These are phyloP conservation scores for Stagonosporopsis tanaceti DNA, from an alignment of 2,329 filamentous ascomycete genomes.

Conservation along the genomic window DNA sequence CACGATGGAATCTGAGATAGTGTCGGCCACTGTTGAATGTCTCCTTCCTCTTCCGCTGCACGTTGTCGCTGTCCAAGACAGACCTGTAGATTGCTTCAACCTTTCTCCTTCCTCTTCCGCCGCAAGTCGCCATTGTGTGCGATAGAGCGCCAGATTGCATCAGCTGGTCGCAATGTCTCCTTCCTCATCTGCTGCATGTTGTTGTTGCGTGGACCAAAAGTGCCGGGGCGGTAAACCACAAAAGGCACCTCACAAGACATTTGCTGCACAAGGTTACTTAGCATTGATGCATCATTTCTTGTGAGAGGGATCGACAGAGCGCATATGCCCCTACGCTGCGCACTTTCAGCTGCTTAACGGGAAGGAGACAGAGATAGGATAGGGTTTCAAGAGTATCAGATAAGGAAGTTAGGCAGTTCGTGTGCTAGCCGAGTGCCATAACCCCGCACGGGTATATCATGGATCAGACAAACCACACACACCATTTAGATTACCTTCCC, in stretches of 20 bases:
- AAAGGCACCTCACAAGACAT: slow-evolving; percentile 28
- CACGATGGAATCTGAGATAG: slow-evolving; percentile 17
- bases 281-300: slow-evolving; percentile 22
- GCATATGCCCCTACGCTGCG: slow-evolving; percentile 20
- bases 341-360: slow-evolving; percentile 21
- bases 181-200: slow-evolving; percentile 26
- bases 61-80: background rate
- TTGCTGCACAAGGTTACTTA: slow-evolving; percentile 7
- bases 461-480: slow-evolving; percentile 24
- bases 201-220: slow-evolving; percentile 14
- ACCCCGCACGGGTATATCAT: slow-evolving; percentile 23
- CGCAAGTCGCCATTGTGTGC: background rate
- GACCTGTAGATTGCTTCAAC: background rate
- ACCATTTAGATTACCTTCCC: slow-evolving; percentile 31
- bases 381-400: slow-evolving; percentile 17
- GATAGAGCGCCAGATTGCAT: background rate
- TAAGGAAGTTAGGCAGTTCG: slow-evolving; percentile 15
- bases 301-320: slow-evolving; percentile 14
- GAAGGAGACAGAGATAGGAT: slow-evolving; percentile 32
- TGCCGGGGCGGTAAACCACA: slow-evolving; percentile 25
- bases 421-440: slow-evolving; percentile 14
- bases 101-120: background rate
- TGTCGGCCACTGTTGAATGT: slow-evolving; percentile 10
- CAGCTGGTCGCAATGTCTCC: slow-evolving; percentile 18
- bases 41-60: slow-evolving; percentile 31